phyloP scores from a whole-genome alignment of 352 stramenopile species.

The Phytophthora europaea region DNA sequence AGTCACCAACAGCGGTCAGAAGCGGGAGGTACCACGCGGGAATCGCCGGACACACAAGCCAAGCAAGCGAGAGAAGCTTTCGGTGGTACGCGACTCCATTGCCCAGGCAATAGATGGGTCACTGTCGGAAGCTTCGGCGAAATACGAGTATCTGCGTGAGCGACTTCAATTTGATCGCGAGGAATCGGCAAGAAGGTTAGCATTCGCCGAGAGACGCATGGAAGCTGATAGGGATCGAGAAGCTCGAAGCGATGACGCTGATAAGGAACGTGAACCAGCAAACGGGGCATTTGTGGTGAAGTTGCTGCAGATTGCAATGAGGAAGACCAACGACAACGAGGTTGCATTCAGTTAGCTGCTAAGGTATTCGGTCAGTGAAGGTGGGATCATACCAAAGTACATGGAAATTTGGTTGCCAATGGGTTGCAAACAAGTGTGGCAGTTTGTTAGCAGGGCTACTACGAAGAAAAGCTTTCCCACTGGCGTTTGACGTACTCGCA shows the following conservation, averaged over 20 bases:
- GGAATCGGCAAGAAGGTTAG: neutral
- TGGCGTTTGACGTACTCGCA: conserved; percentile 3
- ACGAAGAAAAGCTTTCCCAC: conserved; percentile 7
- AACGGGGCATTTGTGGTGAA: conserved; percentile 2
- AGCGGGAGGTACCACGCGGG: too few species aligned
- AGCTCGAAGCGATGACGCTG: neutral
- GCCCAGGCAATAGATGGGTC: neutral
- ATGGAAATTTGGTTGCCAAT: conserved; percentile 16
- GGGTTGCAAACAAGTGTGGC: neutral
- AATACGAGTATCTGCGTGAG: conserved; percentile 5
- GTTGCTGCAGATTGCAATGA: neutral
- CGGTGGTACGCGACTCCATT: neutral
- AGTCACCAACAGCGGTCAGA: too few species aligned
- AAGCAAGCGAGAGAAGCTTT: conserved; percentile 1
- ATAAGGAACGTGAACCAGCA: neutral
- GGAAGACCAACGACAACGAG: neutral
- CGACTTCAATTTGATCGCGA: neutral
- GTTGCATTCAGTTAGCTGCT: conserved; percentile 1
- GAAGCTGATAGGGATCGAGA: neutral
- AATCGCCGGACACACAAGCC: neutral
- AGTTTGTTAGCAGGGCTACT: neutral
- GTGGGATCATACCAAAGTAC: conserved; percentile 12
- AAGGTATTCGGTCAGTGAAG: neutral
- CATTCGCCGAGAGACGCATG: neutral
- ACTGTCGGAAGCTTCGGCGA: neutral